Percentiles rank a stretch among this genome's conserved stretches.
Conservation (phyloP, 345 rosid species). For the Aquilaria malaccensis region DNA sequence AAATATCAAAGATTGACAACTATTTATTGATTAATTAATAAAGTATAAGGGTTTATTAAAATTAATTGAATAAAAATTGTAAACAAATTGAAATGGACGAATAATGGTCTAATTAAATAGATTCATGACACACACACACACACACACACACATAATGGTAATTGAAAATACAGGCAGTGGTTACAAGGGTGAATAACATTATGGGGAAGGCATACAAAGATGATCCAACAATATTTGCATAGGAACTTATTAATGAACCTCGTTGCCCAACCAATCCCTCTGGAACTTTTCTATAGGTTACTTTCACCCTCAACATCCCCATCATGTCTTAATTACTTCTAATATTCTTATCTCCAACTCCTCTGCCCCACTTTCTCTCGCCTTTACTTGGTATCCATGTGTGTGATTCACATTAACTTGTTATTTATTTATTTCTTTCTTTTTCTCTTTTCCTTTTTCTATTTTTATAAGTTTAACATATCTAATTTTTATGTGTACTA, state of each 20-base stretch:
- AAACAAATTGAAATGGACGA: too few species aligned
- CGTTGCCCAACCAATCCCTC: constrained; percentile 42
- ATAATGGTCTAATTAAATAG: too few species aligned
- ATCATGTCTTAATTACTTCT: too few species aligned
- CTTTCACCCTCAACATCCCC: not conserved
- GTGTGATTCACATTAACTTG: not conserved
- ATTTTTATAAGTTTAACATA: too few species aligned
- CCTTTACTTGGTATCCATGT: not conserved
- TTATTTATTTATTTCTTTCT: not conserved
- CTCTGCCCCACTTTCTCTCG: not conserved
- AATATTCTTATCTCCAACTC: too few species aligned
- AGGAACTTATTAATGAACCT: constrained; percentile 92
- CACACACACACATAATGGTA: constrained; percentile 43
- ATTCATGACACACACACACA: too few species aligned
- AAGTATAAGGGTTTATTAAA: too few species aligned
- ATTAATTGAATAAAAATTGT: too few species aligned
- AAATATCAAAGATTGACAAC: too few species aligned
- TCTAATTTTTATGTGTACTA: too few species aligned
- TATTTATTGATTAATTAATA: too few species aligned
- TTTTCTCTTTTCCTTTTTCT: not conserved
- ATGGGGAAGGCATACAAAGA: constrained; percentile 64
- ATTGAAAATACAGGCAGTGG: constrained; percentile 39
- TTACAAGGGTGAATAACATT: constrained; percentile 59
- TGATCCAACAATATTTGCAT: constrained; percentile 75
- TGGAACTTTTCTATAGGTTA: constrained; percentile 52